Base-by-base conservation (phyloP, 2,329 filamentous ascomycete species). In the Aspergillus japonicus region DNA sequence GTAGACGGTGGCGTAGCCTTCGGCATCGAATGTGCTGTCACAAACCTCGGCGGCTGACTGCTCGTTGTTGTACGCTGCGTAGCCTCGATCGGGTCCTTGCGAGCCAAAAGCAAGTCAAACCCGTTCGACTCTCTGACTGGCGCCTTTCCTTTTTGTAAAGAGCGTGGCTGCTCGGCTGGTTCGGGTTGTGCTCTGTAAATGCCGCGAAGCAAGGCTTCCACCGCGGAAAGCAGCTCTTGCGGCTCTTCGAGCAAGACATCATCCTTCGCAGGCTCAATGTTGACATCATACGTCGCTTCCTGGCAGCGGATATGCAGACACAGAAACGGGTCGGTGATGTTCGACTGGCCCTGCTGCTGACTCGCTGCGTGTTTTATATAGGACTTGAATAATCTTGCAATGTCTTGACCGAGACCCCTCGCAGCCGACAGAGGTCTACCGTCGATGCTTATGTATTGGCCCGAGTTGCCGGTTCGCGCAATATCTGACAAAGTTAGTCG, bases 181-280 rank as follows among this genome's bases (percentile, higher is more conserved):
- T 47, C 47, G 5, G 51, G 5, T 10, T 44, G 24, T 39, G 61
- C 50, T 5, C 68, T 63, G 33, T 68, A 69, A 16, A 49, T 23
- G 19, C 58, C 47, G 42, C 56, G 55, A 29, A 69, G 53, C 23
- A 87, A 67, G 31, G 71, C 71, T 21, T 80, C 74, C 2, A 81
- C 73, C 5, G 78, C 64, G 4, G 68, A 68, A 5, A 86, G 39
- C 3, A 88, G 66, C 0, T 68, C 21, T 4, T 70, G 67, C 2
- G 74, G 69, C 50, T 87, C 75, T 33, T 81, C 80, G 65, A 88
- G 87, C 2, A 87, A 66, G 1, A 88, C 78, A 69, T 88, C 83
- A 66, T 88, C 84, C 67, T 89, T 89, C 1, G 82, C 80, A 4
- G 86, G 85, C 65, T 89, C 86, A 39, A 88, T 75, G 61, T 88